Base-by-base conservation (phyloP, 2,329 filamentous ascomycete genomes). In the Claviceps sp. region DNA sequence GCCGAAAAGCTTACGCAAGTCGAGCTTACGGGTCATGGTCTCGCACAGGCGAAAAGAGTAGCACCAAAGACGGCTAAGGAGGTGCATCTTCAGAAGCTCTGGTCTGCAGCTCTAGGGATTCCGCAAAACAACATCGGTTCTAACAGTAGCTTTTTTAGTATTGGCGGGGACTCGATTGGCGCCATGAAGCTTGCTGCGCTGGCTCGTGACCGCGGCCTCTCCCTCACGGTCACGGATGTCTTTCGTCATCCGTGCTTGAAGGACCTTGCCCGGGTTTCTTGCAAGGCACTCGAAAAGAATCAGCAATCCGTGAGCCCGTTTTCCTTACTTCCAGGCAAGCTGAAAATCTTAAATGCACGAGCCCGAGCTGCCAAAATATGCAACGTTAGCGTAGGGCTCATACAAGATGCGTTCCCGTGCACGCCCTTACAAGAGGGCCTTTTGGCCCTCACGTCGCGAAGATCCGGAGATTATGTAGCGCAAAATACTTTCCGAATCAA, bases 171-270 rank as follows among this genome's bases (percentile, higher is more conserved):
- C 34, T 55, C 54, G 7, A 47, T 55, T 37, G 26, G 50, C 2
- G 54, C 54, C 20, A 55, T 55, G 71, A 67, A 64, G 49, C 60
- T 73, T 2, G 69, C 71, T 1, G 64, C 69, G 1, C 60, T 62
- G 34, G 68, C 69, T 4, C 61, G 67, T 50, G 60, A 57, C 1
- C 53, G 56, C 4, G 64, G 61, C 13, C 53, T 73, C 9, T 53
- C 60, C 1, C 56, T 74, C 14, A 70, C 67, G 2, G 71, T 74
- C 0, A 64, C 65, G 14, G 64, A 62, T 44, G 66, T 71, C 37
- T 71, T 74, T 50, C 46, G 37, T 36, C 39, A 52, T 23, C 56
- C 57, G 11, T 45, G 45, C 26, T 47, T 54, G 4, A 22, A 26
- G 13, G 42, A 51, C 16, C 47, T 47, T 20, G 50, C 50, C n/a